Base-by-base conservation (phyloP, 2,329 filamentous ascomycete species). In the Neoascochyta sp. region DNA sequence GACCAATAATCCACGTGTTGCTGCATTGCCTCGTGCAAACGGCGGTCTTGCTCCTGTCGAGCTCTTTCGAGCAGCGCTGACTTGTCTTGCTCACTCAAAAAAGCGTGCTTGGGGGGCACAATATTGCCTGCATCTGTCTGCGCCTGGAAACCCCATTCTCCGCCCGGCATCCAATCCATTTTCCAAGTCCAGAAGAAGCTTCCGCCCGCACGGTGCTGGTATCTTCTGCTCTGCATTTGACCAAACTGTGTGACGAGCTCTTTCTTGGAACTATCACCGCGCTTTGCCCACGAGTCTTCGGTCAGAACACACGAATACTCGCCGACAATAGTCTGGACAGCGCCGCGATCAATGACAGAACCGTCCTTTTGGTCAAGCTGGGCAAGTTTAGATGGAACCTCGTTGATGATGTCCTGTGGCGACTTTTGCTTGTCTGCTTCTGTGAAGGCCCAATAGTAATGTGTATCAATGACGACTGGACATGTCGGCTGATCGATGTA, bases 111-210 rank as follows among this genome's bases (percentile, higher is more conserved):
- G 44, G 32, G 72, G 53, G 31, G 61, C 50, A 20, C 43, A 30
- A 19, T 74, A 66, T 45, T 47, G 3, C 60, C 55, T 13, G 63
- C 65, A 13, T 71, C 66, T 7, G 63, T 67, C 56, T 75, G 73
- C 20, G 71, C 65, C 12, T 66, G 65, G 56, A 79, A 78, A 0
- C 75, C 75, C 76, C 76, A 79, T 52, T 76, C 75, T 9, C 74
- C 75, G 9, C 74, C 75, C n/a, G 69, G 67, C 67, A 75, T 75
- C 74, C 75, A 78, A 41, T 75, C 67, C 74, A 78, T 78, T 32
- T 75, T 75, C 47, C 66, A 73, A 0, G 75, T 78, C 76, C 75
- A 78, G 59, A 79, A 80, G 46, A 70, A 77, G 17, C 64, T 65
- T 2, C 75, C 76, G 3, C 69, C 70, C 9, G 70, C 56, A 24